These are phyloP conservation scores for Ogataea nonfermentans DNA, from an alignment of 805 yeast genomes.

Conservation along the genomic window DNA sequence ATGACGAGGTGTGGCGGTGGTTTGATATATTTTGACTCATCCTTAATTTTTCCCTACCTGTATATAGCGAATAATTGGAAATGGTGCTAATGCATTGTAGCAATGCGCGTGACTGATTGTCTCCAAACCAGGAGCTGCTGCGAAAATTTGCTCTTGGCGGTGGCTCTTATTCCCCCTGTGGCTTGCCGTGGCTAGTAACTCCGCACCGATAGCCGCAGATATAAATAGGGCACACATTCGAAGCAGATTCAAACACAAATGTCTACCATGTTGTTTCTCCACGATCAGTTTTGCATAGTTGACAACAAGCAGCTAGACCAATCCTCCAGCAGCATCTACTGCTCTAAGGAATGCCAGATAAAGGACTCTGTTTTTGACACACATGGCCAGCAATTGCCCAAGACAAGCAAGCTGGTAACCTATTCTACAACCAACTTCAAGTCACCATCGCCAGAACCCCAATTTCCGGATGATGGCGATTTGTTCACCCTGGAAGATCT, in stretches of 20 bases:
- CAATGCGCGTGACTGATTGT: slow-evolving; percentile 1
- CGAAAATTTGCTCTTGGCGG: no score
- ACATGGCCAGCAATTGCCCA: slow-evolving; percentile 1
- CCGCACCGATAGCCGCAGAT: slow-evolving; percentile 3
- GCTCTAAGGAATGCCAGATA: slow-evolving; percentile 23
- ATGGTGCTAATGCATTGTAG: slow-evolving; percentile 1
- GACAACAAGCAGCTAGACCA: slow-evolving; percentile 20
- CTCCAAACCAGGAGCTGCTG: no score
- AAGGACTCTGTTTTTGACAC: slow-evolving; percentile 15
- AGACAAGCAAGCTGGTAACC: slow-evolving; percentile 17
- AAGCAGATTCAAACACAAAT: not conserved
- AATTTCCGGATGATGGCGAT: slow-evolving; percentile 17
- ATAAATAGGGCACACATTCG: slow-evolving; percentile 6
- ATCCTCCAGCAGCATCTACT: slow-evolving; percentile 14
- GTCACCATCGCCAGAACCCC: not conserved
- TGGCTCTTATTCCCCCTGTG: not conserved
- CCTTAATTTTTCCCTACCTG: not conserved
- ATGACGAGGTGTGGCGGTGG: slow-evolving; percentile 3
- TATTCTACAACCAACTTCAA: slow-evolving; percentile 17
- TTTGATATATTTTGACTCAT: not conserved
- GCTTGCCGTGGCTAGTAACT: slow-evolving; percentile 7
- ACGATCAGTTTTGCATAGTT: slow-evolving; percentile 26
- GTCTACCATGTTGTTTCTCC: slow-evolving; percentile 19
- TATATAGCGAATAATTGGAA: slow-evolving; percentile 1
- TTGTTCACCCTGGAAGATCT: slow-evolving; percentile 25